Percentiles rank a stretch among this genome's conserved stretches.
Conservation (phyloP, 2,329 filamentous ascomycete genomes). For the Fusarium hostae region DNA sequence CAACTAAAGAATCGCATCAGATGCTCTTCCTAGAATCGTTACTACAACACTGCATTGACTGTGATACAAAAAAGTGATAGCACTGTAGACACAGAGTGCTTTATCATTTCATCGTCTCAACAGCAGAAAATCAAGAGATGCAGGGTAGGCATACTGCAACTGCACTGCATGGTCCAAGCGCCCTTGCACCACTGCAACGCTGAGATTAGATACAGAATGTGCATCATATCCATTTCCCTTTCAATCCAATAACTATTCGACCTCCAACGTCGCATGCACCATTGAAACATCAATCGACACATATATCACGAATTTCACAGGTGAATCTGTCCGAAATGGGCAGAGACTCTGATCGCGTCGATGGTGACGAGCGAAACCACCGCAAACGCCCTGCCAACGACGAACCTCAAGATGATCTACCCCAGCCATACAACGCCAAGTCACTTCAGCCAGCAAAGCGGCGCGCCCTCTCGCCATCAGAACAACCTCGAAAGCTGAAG, state of each 20-base stretch:
- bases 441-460: constrained; percentile 69
- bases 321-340: constrained; percentile 19
- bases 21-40: no score
- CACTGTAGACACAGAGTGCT: background rate
- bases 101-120: background rate
- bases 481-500: constrained; percentile 72
- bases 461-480: constrained; percentile 65
- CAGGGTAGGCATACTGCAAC: constrained; percentile 17
- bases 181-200: background rate
- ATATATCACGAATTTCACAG: background rate
- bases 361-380: constrained; percentile 34
- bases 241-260: constrained; percentile 1
- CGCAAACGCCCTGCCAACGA: constrained; percentile 50
- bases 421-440: constrained; percentile 70
- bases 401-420: constrained; percentile 58
- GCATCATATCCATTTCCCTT: constrained; percentile 3
- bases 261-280: background rate
- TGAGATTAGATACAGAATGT: constrained; percentile 24
- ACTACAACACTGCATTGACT: no score
- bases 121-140: constrained; percentile 11
- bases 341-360: constrained; percentile 25
- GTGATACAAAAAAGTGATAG: background rate
- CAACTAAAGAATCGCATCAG: no score
- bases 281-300: background rate
- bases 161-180: constrained; percentile 25